phyloP scores from a whole-genome alignment of 495 filamentous ascomycete species.

The Penicillium turbatum region DNA sequence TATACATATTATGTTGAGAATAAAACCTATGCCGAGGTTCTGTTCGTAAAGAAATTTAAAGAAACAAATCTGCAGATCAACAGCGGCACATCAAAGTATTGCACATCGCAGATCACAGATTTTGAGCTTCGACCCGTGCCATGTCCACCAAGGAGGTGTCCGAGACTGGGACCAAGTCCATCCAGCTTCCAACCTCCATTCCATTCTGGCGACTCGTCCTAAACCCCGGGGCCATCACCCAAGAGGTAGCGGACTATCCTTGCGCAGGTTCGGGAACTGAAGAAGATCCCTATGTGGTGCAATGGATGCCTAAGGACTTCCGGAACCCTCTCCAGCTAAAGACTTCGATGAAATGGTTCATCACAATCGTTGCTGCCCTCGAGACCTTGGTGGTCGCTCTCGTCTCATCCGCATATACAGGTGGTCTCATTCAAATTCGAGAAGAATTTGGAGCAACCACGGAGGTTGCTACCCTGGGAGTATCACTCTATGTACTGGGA shows the following conservation, averaged over 20 bases:
- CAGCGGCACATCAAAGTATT: no score
- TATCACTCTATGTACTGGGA: constrained; percentile 69
- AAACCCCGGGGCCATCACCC: constrained; percentile 44
- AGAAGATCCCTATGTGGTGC: constrained; percentile 64
- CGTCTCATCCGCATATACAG: constrained; percentile 65
- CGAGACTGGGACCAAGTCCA: constrained; percentile 7
- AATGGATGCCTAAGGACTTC: constrained; percentile 62
- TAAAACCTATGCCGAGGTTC: neutral
- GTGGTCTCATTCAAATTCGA: constrained; percentile 57
- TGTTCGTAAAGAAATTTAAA: neutral
- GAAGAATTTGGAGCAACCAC: constrained; percentile 48
- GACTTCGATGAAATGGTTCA: constrained; percentile 56
- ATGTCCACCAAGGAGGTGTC: constrained; percentile 8
- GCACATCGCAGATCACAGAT: neutral
- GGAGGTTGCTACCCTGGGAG: constrained; percentile 55
- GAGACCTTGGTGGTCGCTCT: constrained; percentile 67
- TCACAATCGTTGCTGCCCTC: constrained; percentile 58
- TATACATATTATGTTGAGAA: neutral
- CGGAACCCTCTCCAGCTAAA: constrained; percentile 62
- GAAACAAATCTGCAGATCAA: no score
- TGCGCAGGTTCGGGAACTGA: constrained; percentile 63
- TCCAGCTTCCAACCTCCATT: constrained; percentile 15
- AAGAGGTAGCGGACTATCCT: constrained; percentile 47
- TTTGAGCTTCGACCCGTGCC: neutral
- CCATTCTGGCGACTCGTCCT: constrained; percentile 37